Percentiles rank a stretch among this genome's conserved stretches.
phyloP scores from a whole-genome alignment of 1,284 basidiomycete genomes.

The Hemileia vastatrix region DNA sequence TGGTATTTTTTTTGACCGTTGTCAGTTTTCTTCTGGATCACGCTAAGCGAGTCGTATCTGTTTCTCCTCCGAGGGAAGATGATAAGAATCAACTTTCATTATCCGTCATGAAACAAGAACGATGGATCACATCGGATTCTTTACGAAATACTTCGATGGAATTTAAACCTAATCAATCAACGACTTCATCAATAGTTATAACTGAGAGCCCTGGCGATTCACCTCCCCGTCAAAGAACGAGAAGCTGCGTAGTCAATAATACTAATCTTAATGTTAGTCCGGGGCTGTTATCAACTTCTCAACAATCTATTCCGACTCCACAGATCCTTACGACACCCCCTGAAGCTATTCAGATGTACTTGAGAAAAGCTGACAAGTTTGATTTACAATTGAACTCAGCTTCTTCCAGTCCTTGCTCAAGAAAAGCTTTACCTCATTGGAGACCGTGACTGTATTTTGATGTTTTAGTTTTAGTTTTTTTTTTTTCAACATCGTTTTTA shows the following conservation, averaged over 20 bases:
- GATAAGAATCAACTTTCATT: too few species aligned
- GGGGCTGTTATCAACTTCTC: not conserved
- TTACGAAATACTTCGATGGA: slow-evolving; percentile 5
- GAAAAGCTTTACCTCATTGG: too few species aligned
- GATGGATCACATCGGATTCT: slow-evolving; percentile 6
- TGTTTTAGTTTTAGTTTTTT: too few species aligned
- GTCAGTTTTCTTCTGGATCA: slow-evolving; percentile 19
- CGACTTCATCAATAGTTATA: not conserved
- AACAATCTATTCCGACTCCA: slow-evolving; percentile 6
- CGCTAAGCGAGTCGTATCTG: not conserved
- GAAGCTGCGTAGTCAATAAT: not conserved
- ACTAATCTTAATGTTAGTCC: too few species aligned
- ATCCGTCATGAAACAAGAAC: slow-evolving; percentile 5
- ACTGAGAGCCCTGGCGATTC: not conserved
- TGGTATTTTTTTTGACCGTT: not conserved
- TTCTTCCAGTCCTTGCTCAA: too few species aligned
- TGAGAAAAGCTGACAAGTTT: slow-evolving; percentile 23
- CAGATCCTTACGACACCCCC: slow-evolving; percentile 6
- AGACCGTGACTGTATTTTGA: too few species aligned
- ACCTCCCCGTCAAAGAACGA: not conserved
- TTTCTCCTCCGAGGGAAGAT: not conserved
- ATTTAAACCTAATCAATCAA: not conserved
- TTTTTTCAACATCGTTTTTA: too few species aligned
- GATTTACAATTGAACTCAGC: too few species aligned
- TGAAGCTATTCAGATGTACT: slow-evolving; percentile 20